A percentile compares a stretch with the other conserved stretches of the same genome.
Evolutionary conservation across 768 basidiomycete species (phyloP).

Genomic region (Imleria badia): DNA sequence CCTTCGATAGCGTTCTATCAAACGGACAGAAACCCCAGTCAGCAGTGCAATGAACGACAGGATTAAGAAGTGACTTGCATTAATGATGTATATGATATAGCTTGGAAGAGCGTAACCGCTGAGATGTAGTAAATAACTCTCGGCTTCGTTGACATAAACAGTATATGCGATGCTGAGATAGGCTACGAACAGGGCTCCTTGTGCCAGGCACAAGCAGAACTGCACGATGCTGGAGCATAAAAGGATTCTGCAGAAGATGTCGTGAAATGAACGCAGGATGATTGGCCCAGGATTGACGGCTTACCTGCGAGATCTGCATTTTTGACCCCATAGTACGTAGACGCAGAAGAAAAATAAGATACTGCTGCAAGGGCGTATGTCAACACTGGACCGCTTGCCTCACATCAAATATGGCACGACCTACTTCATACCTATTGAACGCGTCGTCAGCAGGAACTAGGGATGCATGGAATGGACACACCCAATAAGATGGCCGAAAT

Average conservation of each 20-base stretch:
- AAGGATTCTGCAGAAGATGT: conserved; percentile 2
- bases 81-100: conserved; percentile 19
- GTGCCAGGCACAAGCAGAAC: conserved; percentile 15
- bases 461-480: not conserved
- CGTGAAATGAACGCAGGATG: not conserved
- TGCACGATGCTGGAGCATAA: conserved; percentile 13
- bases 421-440: conserved; percentile 18
- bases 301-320: conserved; percentile 1
- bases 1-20: conserved; percentile 17
- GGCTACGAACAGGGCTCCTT: not conserved
- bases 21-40: not conserved
- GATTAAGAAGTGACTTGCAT: conserved; percentile 8
- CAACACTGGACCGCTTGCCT: not conserved
- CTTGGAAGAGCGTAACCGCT: conserved; percentile 2
- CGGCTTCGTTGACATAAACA: not conserved
- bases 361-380: conserved; percentile 1
- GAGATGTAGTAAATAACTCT: conserved; percentile 1
- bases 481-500: conserved; percentile 13
- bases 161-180: not conserved
- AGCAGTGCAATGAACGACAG: not conserved
- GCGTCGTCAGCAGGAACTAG: not conserved
- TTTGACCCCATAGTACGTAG: conserved; percentile 17
- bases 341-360: conserved; percentile 20
- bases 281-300: not conserved
- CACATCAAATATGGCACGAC: not conserved